Base-by-base conservation (phyloP, 345 rosid species). In the Boechera stricta region DNA sequence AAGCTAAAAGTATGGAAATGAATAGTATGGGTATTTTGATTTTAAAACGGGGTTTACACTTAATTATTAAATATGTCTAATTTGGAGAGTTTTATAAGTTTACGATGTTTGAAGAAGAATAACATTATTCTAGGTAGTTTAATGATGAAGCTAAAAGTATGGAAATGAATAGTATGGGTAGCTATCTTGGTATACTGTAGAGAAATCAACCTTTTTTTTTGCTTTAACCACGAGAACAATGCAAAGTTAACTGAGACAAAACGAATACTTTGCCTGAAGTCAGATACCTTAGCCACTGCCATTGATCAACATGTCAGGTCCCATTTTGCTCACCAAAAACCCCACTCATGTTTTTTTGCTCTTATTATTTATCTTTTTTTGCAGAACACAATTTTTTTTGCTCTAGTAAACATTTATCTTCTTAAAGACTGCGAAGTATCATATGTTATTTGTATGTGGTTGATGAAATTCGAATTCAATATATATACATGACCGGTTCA, bases 211-310 rank as follows among this genome's bases (percentile, higher is more conserved):
- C 21, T 21, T 47, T 11, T 47, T n/a, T 47, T 6, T 3, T 0
- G 16, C 16, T 16, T 18, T 18, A 51, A 51, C 54, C 8, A 49
- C 4, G 9, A 49, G 26, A 16, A 49, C 55, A 51, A 18, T 18
- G 55, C 55, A 8, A 16, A 51, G 55, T 51, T 6, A 18, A 51
- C 18, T 51, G 55, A 18, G 55, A 51, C 55, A 51, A 7, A 16
- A 55, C 45, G 78, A 74, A 65, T 45, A 74, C 59, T 63, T 63
- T 55, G 75, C 54, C 64, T 70, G 71, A 44, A 54, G 55, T 69
- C 15, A 77, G 75, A 70, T 77, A 70, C 80, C 76, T 77, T 41
- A 62, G 75, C 75, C 71, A 69, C 75, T 62, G 75, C 69, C 80
- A 69, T 53, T 7, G 49, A 76, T 69, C 64, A 60, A 54, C 75